Evolutionary conservation across 2,329 filamentous ascomycete genomes (phyloP).

Genomic region (Ophiocordyceps australis): DNA sequence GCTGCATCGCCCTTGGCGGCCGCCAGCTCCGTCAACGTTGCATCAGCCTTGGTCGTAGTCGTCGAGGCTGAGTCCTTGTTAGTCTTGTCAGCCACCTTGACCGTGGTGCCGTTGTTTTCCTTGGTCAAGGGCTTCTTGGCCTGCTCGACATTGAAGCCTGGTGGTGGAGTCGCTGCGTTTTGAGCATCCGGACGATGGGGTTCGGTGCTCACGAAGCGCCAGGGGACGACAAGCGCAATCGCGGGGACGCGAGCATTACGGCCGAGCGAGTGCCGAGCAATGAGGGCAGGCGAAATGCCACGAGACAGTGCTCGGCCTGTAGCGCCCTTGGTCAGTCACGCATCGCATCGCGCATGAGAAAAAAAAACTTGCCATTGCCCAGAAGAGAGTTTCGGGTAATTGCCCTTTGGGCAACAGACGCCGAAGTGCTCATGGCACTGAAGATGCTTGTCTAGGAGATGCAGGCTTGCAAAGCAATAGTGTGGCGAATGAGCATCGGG

Average conservation of each 20-base stretch:
- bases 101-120: constrained; percentile 18
- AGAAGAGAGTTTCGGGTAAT: constrained; percentile 32
- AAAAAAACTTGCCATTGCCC: constrained; percentile 28
- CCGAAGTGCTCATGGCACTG: constrained; percentile 38
- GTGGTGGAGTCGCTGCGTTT: constrained; percentile 51
- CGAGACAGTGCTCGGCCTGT: constrained; percentile 27
- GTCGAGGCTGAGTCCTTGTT: constrained; percentile 7
- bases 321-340: constrained; percentile 6
- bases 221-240: constrained; percentile 37
- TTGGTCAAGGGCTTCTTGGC: constrained; percentile 68
- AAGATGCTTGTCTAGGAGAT: too few species aligned
- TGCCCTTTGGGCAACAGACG: constrained; percentile 35
- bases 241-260: constrained; percentile 28
- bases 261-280: constrained; percentile 27
- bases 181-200: constrained; percentile 31
- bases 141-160: constrained; percentile 78
- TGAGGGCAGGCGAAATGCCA: constrained; percentile 24
- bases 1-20: constrained; percentile 42
- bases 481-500: too few species aligned
- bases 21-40: constrained; percentile 40
- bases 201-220: constrained; percentile 39
- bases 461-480: too few species aligned
- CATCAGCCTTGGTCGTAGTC: constrained; percentile 20
- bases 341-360: too few species aligned
- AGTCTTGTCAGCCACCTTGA: constrained; percentile 10